A percentile compares a stretch with the other conserved stretches of the same genome.
phyloP scores from a whole-genome alignment of 1,284 basidiomycete genomes.

The Neolentinus lepideus region DNA sequence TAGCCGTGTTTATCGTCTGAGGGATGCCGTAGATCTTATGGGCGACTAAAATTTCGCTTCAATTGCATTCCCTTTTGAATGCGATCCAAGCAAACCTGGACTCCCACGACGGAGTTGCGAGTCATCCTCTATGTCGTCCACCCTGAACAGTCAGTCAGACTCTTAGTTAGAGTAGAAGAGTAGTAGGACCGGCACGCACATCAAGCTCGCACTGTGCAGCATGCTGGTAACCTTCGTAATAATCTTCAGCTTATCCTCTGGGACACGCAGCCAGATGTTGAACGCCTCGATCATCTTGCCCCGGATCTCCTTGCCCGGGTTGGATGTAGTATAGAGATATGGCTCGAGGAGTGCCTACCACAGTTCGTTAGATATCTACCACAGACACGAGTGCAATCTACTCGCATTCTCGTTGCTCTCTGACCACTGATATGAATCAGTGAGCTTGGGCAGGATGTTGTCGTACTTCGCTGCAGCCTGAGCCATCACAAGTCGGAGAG shows the following conservation, averaged over 20 bases:
- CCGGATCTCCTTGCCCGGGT: conserved; percentile 93
- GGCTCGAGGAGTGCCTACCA: conserved; percentile 80
- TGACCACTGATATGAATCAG: neutral
- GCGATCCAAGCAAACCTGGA: conserved; percentile 53
- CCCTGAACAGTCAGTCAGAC: conserved; percentile 36
- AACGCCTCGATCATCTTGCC: conserved; percentile 89
- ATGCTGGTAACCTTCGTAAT: conserved; percentile 85
- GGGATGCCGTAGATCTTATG: conserved; percentile 96
- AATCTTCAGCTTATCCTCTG: conserved; percentile 58
- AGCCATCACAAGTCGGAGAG: no score
- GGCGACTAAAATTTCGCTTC: conserved; percentile 50
- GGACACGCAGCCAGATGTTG: conserved; percentile 88
- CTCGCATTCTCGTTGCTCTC: neutral
- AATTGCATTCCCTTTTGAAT: neutral
- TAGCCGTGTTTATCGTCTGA: conserved; percentile 96
- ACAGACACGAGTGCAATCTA: neutral
- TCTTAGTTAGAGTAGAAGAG: conserved; percentile 4
- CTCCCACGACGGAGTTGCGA: conserved; percentile 84
- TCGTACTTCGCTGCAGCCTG: neutral
- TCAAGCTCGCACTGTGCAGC: conserved; percentile 90
- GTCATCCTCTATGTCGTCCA: conserved; percentile 98
- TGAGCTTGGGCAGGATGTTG: neutral
- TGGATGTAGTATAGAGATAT: conserved; percentile 79
- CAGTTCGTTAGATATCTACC: neutral
- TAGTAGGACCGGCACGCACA: conserved; percentile 44